A percentile compares a stretch with the other conserved stretches of the same genome.
Conservation (phyloP, 495 filamentous ascomycete genomes). For the Xylaria nigripes region DNA sequence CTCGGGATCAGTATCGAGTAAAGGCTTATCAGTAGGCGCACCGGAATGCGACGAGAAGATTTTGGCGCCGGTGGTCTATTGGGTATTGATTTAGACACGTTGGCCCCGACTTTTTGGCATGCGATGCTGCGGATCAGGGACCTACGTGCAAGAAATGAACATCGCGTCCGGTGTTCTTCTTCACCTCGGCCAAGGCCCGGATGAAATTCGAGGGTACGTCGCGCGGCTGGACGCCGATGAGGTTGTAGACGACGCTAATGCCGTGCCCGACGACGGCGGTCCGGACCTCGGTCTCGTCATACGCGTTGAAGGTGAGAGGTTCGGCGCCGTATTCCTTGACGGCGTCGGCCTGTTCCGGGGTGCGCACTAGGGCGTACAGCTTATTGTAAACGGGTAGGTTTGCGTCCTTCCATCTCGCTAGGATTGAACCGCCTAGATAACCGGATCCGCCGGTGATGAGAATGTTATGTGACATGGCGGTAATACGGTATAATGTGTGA, state of each 20-base stretch:
- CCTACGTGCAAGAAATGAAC: constrained; percentile 40
- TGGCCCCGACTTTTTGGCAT: background rate
- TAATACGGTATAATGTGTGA: no score
- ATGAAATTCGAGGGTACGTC: constrained; percentile 29
- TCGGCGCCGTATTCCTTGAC: constrained; percentile 39
- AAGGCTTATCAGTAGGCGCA: constrained; percentile 26
- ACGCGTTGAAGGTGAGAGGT: constrained; percentile 28
- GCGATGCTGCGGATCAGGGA: background rate
- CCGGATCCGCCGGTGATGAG: constrained; percentile 45
- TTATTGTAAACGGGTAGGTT: constrained; percentile 33
- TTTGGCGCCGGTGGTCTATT: constrained; percentile 26
- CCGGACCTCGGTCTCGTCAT: constrained; percentile 22
- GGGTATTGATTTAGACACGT: background rate
- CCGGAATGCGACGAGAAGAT: constrained; percentile 22
- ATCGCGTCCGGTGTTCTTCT: constrained; percentile 28
- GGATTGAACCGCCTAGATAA: constrained; percentile 43
- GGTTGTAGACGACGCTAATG: constrained; percentile 38
- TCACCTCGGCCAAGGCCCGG: constrained; percentile 34
- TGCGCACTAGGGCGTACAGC: constrained; percentile 39
- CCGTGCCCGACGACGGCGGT: constrained; percentile 30
- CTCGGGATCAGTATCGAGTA: constrained; percentile 36
- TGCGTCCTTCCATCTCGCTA: constrained; percentile 30
- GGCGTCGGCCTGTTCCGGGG: constrained; percentile 31
- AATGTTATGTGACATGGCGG: constrained; percentile 30
- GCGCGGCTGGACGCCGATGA: constrained; percentile 27